phyloP scores from a whole-genome alignment of 164 flowering plant genomes.

The Nymphaea thermarum region DNA sequence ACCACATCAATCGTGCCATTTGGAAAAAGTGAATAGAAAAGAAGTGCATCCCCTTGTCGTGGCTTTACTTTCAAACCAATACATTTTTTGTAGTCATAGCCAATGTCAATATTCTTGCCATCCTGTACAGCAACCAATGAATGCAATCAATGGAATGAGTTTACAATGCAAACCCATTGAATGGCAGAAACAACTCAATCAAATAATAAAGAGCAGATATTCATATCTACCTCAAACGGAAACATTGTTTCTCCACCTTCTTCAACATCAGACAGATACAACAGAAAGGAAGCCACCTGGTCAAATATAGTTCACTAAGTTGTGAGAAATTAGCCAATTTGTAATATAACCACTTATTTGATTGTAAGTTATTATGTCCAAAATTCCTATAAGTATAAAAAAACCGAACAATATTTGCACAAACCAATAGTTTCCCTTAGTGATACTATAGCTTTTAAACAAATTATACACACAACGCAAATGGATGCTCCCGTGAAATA shows the following conservation, averaged over 20 bases:
- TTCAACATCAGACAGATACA: constrained; percentile 10
- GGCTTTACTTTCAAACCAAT: constrained; percentile 90
- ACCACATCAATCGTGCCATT: constrained; percentile 86
- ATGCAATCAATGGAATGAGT: not conserved
- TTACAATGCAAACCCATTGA: too few relatives aligned
- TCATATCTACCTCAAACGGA: constrained; percentile 9
- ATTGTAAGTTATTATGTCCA: too few relatives aligned
- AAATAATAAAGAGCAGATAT: constrained; percentile 42
- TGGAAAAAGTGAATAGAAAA: constrained; percentile 72
- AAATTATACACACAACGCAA: too few relatives aligned
- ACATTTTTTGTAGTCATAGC: constrained; percentile 52
- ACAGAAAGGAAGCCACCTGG: constrained; percentile 11
- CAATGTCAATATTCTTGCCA: constrained; percentile 38
- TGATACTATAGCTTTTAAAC: too few relatives aligned
- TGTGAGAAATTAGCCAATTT: too few relatives aligned
- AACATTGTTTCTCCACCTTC: constrained; percentile 11
- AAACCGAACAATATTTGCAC: too few relatives aligned
- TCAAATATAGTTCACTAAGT: not conserved
- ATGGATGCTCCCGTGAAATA: too few relatives aligned
- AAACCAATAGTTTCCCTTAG: too few relatives aligned
- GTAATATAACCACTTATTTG: too few relatives aligned
- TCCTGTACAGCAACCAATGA: constrained; percentile 27
- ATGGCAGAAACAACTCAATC: not conserved
- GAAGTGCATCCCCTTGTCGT: constrained; percentile 74
- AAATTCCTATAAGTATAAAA: too few relatives aligned